Evolutionary conservation across 2,329 filamentous ascomycete species (phyloP).

Genomic region (Karstenula rhodostoma): DNA sequence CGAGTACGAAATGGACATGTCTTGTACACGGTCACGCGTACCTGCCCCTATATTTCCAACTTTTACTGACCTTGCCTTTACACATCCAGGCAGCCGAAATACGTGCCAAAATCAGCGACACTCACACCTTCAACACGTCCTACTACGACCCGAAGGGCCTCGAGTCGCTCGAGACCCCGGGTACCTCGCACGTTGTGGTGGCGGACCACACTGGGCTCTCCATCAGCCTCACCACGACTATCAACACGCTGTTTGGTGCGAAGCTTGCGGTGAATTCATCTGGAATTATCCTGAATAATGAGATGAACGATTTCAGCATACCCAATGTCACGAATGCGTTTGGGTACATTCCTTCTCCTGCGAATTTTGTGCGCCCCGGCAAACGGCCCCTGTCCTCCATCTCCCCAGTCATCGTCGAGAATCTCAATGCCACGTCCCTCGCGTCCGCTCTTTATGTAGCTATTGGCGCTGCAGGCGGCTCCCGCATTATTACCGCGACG

Average conservation of each 20-base stretch:
- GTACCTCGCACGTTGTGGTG: slow-evolving; percentile 76
- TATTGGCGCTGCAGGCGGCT: slow-evolving; percentile 81
- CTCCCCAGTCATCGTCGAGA: slow-evolving; percentile 78
- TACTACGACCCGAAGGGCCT: slow-evolving; percentile 76
- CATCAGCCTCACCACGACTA: slow-evolving; percentile 82
- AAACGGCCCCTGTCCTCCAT: slow-evolving; percentile 88
- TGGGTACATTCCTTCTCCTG: slow-evolving; percentile 79
- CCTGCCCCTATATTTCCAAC: not conserved
- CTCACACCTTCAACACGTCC: slow-evolving; percentile 72
- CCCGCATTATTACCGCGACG: slow-evolving; percentile 81
- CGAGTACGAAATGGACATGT: not conserved
- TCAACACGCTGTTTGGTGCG: slow-evolving; percentile 87
- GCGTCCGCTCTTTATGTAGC: slow-evolving; percentile 65
- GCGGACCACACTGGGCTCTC: slow-evolving; percentile 78
- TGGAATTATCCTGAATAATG: slow-evolving; percentile 56
- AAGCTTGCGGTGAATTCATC: slow-evolving; percentile 79
- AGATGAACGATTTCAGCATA: slow-evolving; percentile 73
- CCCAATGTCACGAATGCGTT: slow-evolving; percentile 81
- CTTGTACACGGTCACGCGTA: not conserved
- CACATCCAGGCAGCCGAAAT: slow-evolving; percentile 61
- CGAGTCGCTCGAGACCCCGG: slow-evolving; percentile 73
- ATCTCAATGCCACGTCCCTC: slow-evolving; percentile 59
- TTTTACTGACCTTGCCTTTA: not conserved
- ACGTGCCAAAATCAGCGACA: slow-evolving; percentile 74
- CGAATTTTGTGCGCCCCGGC: slow-evolving; percentile 81